Evolutionary conservation across 2,329 filamentous ascomycete species (phyloP).

Genomic region (Verticillium isaacii): DNA sequence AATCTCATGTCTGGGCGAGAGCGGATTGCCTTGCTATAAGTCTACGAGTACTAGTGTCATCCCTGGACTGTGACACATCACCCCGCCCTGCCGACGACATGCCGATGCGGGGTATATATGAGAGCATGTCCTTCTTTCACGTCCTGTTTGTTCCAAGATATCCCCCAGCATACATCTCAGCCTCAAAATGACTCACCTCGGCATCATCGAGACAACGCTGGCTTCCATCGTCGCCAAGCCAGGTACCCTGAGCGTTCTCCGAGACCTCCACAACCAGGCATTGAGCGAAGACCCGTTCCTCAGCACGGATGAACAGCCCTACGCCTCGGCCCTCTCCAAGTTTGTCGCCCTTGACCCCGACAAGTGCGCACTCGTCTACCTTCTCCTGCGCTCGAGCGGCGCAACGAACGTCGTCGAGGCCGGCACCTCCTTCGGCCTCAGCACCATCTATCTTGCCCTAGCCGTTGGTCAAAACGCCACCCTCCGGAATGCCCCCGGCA

Average conservation of each 20-base stretch:
- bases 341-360: constrained; percentile 56
- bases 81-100: too few relatives aligned
- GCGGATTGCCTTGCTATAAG: too few relatives aligned
- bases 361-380: constrained; percentile 53
- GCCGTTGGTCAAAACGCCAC: constrained; percentile 45
- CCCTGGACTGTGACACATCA: too few relatives aligned
- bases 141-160: too few relatives aligned
- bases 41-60: too few relatives aligned
- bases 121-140: too few relatives aligned
- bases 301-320: constrained; percentile 17
- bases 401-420: constrained; percentile 53
- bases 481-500: constrained; percentile 19
- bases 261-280: constrained; percentile 23
- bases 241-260: constrained; percentile 14
- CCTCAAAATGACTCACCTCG: too few relatives aligned
- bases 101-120: too few relatives aligned
- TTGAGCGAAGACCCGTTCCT: constrained; percentile 22
- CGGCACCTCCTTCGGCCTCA: constrained; percentile 57
- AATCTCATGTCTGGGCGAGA: too few relatives aligned
- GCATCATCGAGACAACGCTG: too few relatives aligned
- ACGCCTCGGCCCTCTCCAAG: constrained; percentile 31
- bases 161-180: too few relatives aligned
- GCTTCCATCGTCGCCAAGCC: too few relatives aligned
- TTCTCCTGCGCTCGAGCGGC: constrained; percentile 40
- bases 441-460: constrained; percentile 57